These are phyloP conservation scores for Cyclotella choctawhatcheeana DNA, from an alignment of 108 stramenopile species.

Conservation along the genomic window DNA sequence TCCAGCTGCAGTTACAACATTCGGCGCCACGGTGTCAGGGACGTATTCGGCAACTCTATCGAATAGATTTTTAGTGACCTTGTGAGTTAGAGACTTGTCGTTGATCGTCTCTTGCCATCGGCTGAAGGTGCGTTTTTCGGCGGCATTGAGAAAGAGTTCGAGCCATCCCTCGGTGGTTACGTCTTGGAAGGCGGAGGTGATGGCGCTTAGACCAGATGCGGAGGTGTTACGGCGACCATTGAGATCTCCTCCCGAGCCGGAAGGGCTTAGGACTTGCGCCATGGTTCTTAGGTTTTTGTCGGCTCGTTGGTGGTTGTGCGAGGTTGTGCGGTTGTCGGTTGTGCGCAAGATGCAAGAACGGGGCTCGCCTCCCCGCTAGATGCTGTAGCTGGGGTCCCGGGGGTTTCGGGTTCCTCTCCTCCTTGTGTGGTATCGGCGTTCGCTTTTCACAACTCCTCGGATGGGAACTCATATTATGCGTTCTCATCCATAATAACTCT, in stretches of 20 bases:
- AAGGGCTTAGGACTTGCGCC: background rate
- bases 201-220: conserved; percentile 3
- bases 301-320: too few relatives aligned
- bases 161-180: conserved; percentile 87
- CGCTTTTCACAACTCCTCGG: too few relatives aligned
- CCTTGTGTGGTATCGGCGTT: too few relatives aligned
- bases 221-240: conserved; percentile 8
- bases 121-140: conserved; percentile 81
- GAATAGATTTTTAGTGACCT: conserved; percentile 60
- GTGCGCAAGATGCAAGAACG: too few relatives aligned
- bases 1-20: conserved; percentile 79
- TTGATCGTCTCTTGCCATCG: conserved; percentile 80
- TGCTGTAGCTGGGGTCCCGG: too few relatives aligned
- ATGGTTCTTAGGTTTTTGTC: too few relatives aligned
- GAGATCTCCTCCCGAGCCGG: conserved; percentile 12
- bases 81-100: conserved; percentile 76
- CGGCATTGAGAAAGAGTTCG: conserved; percentile 87
- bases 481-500: too few relatives aligned
- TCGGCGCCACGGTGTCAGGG: conserved; percentile 85
- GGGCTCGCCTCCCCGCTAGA: too few relatives aligned
- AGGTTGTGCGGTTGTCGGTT: too few relatives aligned
- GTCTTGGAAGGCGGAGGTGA: conserved; percentile 10
- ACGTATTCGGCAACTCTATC: conserved; percentile 62
- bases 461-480: too few relatives aligned
- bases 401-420: too few relatives aligned